A percentile compares a stretch with the other conserved stretches of the same genome.
phyloP scores from a whole-genome alignment of 1,284 basidiomycete genomes.

The Serendipita sp. region DNA sequence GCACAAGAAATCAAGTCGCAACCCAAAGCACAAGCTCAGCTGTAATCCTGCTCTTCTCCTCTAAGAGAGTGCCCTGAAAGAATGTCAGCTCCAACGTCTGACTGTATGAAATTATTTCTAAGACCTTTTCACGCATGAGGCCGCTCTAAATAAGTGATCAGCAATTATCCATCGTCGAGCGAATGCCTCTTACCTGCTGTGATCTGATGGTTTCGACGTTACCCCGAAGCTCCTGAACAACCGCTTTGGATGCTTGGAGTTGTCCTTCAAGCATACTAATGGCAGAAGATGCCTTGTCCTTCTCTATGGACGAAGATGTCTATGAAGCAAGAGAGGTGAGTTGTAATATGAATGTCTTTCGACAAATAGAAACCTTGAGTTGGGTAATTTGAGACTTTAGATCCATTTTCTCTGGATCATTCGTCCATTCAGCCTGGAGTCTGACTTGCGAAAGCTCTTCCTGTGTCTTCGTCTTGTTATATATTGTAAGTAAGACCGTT shows the following conservation, averaged over 20 bases:
- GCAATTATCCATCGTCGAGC: no score
- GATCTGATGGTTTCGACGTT: not conserved
- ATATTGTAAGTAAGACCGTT: not conserved
- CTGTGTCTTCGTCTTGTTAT: not conserved
- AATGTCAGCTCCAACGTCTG: not conserved
- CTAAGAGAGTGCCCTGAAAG: not conserved
- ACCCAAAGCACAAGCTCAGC: not conserved
- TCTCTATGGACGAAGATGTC: not conserved
- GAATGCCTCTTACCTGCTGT: not conserved
- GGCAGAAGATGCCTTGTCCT: not conserved
- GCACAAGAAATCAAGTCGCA: not conserved
- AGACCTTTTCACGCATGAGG: no score
- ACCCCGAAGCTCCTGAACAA: not conserved
- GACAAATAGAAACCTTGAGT: not conserved
- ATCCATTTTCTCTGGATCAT: not conserved
- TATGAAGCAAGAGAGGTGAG: not conserved
- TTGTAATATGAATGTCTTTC: no score
- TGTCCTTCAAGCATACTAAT: not conserved
- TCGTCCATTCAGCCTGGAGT: not conserved
- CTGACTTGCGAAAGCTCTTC: not conserved
- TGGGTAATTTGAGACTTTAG: not conserved
- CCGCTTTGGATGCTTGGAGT: not conserved
- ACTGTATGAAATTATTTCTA: no score
- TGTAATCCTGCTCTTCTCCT: not conserved
- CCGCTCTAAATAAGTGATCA: no score